Percentiles rank a stretch among this genome's conserved stretches.
Evolutionary conservation across 192 early-diverging fungal genomes (phyloP).

Genomic region (Piromyces finnis): DNA sequence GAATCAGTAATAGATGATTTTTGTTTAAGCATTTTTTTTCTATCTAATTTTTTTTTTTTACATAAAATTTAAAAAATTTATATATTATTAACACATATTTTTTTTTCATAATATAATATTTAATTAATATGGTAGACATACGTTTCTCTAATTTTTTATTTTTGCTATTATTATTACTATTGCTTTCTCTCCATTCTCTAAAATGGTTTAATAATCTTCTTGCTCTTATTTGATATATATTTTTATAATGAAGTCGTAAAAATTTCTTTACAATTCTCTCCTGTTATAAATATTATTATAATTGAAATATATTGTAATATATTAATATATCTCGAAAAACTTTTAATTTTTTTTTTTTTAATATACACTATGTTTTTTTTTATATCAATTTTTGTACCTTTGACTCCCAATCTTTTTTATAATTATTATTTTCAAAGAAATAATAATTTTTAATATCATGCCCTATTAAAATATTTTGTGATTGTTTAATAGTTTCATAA

Average conservation of each 20-base stretch:
- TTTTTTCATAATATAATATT: too few species aligned
- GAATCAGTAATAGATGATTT: not conserved
- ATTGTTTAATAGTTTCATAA: not conserved
- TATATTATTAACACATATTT: too few species aligned
- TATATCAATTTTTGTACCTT: too few species aligned
- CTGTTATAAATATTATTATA: not conserved
- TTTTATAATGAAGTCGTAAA: not conserved
- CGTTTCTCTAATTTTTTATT: too few species aligned
- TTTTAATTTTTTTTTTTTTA: too few species aligned
- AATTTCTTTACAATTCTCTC: not conserved
- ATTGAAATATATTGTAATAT: too few species aligned
- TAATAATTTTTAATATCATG: not conserved
- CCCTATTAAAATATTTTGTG: not conserved
- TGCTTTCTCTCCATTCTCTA: not conserved
- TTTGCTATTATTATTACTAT: not conserved
- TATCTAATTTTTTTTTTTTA: not conserved
- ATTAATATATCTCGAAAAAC: too few species aligned
- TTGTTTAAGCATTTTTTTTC: not conserved
- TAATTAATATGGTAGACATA: too few species aligned
- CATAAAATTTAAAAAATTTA: too few species aligned
- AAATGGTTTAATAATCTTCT: not conserved
- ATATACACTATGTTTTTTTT: too few species aligned
- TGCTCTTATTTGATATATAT: not conserved
- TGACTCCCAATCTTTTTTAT: not conserved
- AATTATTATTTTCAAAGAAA: not conserved